phyloP scores from a whole-genome alignment of 495 filamentous ascomycete species.

The Hypoxylon subgilvum region DNA sequence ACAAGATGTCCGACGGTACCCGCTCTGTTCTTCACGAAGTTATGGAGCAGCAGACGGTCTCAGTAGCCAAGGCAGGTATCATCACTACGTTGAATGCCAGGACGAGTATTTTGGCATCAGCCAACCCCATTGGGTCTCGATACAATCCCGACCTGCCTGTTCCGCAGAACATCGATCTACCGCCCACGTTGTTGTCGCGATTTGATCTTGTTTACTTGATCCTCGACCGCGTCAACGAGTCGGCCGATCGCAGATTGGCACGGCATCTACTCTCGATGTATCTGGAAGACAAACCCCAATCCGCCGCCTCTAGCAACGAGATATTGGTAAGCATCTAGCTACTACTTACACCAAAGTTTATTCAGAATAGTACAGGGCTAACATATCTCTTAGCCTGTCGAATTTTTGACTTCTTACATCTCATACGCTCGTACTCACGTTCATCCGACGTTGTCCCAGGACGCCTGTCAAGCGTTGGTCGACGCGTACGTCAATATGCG shows the following conservation, averaged over 20 bases:
- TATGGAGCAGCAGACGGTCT: constrained; percentile 99
- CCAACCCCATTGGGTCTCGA: constrained; percentile 95
- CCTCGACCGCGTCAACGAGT: constrained; percentile 89
- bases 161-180: constrained; percentile 96
- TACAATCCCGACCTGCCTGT: constrained; percentile 96
- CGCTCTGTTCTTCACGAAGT: constrained; percentile 97
- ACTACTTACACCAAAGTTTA: background rate
- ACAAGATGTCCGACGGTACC: constrained; percentile 98
- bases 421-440: constrained; percentile 90
- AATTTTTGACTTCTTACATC: constrained; percentile 96
- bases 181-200: constrained; percentile 89
- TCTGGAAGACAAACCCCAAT: constrained; percentile 87
- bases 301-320: constrained; percentile 70
- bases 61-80: constrained; percentile 97
- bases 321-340: constrained; percentile 75
- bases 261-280: constrained; percentile 97
- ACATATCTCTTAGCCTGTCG: constrained; percentile 69
- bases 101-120: constrained; percentile 91
- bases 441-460: constrained; percentile 78
- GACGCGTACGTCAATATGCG: constrained; percentile 94
- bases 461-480: constrained; percentile 80
- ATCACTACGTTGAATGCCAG: constrained; percentile 97
- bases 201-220: constrained; percentile 98
- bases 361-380: constrained; percentile 22
- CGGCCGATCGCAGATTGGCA: constrained; percentile 82